Conservation (phyloP, 805 yeast genomes). For the Metschnikowia gelsemii region DNA sequence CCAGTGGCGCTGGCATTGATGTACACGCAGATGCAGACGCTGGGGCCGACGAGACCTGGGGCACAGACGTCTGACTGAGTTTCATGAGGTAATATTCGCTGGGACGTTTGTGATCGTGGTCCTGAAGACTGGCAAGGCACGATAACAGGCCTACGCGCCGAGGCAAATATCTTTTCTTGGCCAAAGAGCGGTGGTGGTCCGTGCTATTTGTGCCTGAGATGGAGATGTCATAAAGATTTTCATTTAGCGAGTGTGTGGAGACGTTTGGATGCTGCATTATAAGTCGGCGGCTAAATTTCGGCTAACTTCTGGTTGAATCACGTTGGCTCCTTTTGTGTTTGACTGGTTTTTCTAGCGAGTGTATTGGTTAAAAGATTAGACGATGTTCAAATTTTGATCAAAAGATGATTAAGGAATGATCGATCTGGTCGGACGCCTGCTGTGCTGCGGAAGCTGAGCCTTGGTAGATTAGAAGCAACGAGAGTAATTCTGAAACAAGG, state of each 20-base stretch:
- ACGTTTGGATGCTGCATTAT: slow-evolving; percentile 25
- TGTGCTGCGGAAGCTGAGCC: not conserved
- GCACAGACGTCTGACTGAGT: slow-evolving; percentile 25
- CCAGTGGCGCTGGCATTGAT: not conserved
- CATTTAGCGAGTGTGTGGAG: slow-evolving; percentile 24
- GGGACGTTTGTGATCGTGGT: slow-evolving; percentile 33
- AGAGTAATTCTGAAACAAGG: not conserved
- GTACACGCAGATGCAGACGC: not conserved
- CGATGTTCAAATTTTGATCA: no score
- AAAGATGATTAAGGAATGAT: no score
- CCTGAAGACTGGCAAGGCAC: slow-evolving; percentile 23
- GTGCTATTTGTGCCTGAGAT: no score
- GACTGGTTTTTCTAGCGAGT: not conserved
- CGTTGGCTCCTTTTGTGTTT: not conserved
- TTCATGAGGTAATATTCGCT: slow-evolving; percentile 41
- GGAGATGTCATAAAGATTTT: slow-evolving; percentile 30
- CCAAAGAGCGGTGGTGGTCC: slow-evolving; percentile 6
- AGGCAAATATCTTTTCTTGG: slow-evolving; percentile 24
- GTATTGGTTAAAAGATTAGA: not conserved
- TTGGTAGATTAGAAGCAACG: not conserved
- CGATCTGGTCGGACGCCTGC: no score
- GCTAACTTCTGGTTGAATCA: no score
- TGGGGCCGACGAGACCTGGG: not conserved
- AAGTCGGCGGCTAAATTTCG: no score
- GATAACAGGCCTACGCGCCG: slow-evolving; percentile 30